Evolutionary conservation across 176 grass and related monocot species (phyloP).

Genomic region (Microstegium vimineum): DNA sequence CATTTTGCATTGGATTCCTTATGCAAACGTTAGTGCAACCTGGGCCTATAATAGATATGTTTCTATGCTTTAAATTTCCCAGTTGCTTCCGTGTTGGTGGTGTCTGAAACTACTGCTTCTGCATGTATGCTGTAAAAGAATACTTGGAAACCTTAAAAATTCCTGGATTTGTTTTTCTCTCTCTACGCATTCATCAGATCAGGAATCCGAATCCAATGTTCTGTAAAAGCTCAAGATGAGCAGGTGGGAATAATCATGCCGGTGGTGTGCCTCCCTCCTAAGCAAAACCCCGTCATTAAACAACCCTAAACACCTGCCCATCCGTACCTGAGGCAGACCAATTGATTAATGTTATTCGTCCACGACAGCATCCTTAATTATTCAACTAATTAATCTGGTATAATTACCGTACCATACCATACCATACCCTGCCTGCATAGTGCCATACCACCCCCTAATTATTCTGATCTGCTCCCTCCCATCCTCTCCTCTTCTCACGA

Average conservation of each 20-base stretch:
- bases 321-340: neutral
- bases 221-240: conserved; percentile 15
- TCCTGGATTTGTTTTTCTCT: neutral
- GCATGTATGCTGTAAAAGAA: neutral
- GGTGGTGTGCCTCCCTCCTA: conserved; percentile 16
- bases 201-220: conserved; percentile 45
- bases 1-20: neutral
- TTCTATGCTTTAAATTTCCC: neutral
- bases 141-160: neutral
- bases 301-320: neutral
- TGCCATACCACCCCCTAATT: neutral
- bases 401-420: conserved; percentile 9
- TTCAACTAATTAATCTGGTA: conserved; percentile 2
- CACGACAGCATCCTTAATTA: conserved; percentile 25
- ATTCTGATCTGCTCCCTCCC: neutral
- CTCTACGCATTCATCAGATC: neutral
- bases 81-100: neutral
- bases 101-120: neutral
- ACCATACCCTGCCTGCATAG: neutral
- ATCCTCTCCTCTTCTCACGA: neutral
- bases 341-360: conserved; percentile 7
- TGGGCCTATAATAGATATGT: neutral
- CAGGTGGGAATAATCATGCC: conserved; percentile 16
- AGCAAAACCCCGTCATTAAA: conserved; percentile 18
- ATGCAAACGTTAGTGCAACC: neutral